phyloP scores from a whole-genome alignment of 164 flowering plant genomes.

The Vitis rupestris region DNA sequence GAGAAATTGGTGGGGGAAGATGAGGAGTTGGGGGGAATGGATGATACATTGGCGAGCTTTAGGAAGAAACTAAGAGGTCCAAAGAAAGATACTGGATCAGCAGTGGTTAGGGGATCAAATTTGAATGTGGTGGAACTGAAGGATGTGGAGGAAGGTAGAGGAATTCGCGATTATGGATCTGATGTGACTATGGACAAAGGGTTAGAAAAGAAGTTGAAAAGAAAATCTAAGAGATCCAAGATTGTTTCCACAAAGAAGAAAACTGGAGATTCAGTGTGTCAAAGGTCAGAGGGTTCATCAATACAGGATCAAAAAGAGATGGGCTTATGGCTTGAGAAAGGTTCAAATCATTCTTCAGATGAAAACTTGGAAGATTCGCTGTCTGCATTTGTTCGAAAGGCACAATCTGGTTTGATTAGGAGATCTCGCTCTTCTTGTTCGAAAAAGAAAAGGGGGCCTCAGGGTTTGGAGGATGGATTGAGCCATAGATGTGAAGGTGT shows the following conservation, averaged over 20 bases:
- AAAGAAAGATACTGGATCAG: constrained; percentile 45
- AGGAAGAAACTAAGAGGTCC: constrained; percentile 69
- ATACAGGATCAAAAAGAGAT: constrained; percentile 18
- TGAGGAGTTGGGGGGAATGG: constrained; percentile 57
- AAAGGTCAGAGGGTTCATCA: constrained; percentile 4
- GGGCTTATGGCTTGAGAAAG: constrained; percentile 13
- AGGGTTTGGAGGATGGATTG: constrained; percentile 22
- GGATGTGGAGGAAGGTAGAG: constrained; percentile 19
- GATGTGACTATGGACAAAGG: constrained; percentile 12
- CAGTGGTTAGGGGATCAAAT: constrained; percentile 16
- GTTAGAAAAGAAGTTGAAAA: constrained; percentile 17
- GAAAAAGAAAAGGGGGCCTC: constrained; percentile 20
- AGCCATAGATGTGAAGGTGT: constrained; percentile 19
- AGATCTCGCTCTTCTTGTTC: constrained; percentile 25
- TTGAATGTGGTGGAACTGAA: constrained; percentile 11
- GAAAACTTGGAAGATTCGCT: constrained; percentile 39
- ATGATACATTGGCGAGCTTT: constrained; percentile 71
- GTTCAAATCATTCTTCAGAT: constrained; percentile 19
- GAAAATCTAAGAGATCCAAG: constrained; percentile 27
- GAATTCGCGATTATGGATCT: constrained; percentile 23
- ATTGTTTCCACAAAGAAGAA: constrained; percentile 11
- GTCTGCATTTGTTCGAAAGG: constrained; percentile 39
- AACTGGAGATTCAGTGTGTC: constrained; percentile 1
- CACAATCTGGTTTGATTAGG: constrained; percentile 34
- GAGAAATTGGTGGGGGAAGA: constrained; percentile 22